Evolutionary conservation across 768 basidiomycete genomes (phyloP).

Genomic region (Russula dissimulans): DNA sequence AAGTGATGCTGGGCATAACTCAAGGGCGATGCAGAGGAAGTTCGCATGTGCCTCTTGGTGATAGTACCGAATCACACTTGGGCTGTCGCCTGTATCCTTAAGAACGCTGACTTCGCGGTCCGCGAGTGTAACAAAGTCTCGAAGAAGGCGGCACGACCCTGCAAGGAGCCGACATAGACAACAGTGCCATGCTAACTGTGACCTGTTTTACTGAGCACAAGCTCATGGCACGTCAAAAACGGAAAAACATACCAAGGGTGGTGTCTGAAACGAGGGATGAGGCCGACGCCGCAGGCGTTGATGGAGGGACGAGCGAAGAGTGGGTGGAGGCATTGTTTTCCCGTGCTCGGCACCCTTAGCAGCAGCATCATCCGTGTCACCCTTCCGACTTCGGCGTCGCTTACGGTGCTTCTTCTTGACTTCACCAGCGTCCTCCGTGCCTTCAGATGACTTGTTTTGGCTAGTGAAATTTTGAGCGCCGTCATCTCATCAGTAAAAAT

Average conservation of each 20-base stretch:
- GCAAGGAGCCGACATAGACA: conserved; percentile 89
- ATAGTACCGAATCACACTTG: conserved; percentile 97
- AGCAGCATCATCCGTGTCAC: conserved; percentile 10
- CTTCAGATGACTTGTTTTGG: conserved; percentile 30
- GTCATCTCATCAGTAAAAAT: too few species aligned
- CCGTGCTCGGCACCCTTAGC: conserved; percentile 19
- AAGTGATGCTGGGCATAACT: conserved; percentile 85
- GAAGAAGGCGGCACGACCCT: conserved; percentile 87
- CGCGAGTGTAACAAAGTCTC: conserved; percentile 92
- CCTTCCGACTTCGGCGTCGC: conserved; percentile 15
- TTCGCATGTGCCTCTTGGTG: conserved; percentile 91
- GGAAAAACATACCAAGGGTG: conserved; percentile 49
- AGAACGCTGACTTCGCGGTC: conserved; percentile 88
- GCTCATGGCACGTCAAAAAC: neutral
- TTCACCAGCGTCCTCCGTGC: conserved; percentile 44
- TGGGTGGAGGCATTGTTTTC: conserved; percentile 1
- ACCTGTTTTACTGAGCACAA: conserved; percentile 39
- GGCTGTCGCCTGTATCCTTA: conserved; percentile 96
- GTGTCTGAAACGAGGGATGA: conserved; percentile 61
- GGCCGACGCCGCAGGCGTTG: conserved; percentile 15
- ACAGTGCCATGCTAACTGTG: conserved; percentile 96
- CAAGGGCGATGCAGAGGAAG: conserved; percentile 96
- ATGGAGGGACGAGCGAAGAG: conserved; percentile 21
- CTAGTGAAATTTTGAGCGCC: neutral
- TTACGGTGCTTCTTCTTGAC: conserved; percentile 27